A percentile compares a stretch with the other conserved stretches of the same genome.
Conservation (phyloP, 805 yeast genomes). For the Schwanniomyces sp. region DNA sequence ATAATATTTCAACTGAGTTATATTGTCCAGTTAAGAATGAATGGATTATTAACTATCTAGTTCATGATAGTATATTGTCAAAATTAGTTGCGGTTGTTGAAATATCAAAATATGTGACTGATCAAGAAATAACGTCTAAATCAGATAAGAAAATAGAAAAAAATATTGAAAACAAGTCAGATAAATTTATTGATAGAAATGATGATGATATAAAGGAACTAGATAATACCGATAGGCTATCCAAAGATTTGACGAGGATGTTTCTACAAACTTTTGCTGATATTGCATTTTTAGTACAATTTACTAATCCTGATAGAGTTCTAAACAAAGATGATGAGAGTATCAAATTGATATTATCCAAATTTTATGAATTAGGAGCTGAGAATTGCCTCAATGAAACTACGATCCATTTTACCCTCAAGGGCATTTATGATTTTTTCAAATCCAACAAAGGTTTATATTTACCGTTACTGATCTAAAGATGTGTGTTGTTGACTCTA, state of each 20-base stretch:
- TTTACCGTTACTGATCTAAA: conserved; percentile 21
- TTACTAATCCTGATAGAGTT: background rate
- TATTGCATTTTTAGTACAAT: conserved; percentile 19
- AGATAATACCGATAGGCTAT: background rate
- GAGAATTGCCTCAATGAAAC: conserved; percentile 11
- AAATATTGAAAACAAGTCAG: background rate
- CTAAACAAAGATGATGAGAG: background rate
- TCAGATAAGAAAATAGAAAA: conserved; percentile 1
- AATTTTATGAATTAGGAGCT: background rate
- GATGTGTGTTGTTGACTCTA: background rate
- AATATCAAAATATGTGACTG: background rate
- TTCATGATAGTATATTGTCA: conserved; percentile 7
- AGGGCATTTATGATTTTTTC: conserved; percentile 27
- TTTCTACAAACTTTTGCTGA: conserved; percentile 16
- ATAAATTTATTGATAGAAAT: background rate
- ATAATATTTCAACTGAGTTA: conserved; percentile 9
- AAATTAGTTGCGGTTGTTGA: background rate
- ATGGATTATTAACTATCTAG: conserved; percentile 22
- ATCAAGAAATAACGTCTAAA: background rate
- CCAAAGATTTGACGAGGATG: background rate
- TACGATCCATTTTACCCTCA: conserved; percentile 15
- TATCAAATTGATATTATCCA: conserved; percentile 8
- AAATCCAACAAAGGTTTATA: conserved; percentile 23
- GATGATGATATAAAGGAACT: background rate
- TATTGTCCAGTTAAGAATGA: conserved; percentile 29